phyloP scores from a whole-genome alignment of 768 basidiomycete species.

The Tulasnella sp. region DNA sequence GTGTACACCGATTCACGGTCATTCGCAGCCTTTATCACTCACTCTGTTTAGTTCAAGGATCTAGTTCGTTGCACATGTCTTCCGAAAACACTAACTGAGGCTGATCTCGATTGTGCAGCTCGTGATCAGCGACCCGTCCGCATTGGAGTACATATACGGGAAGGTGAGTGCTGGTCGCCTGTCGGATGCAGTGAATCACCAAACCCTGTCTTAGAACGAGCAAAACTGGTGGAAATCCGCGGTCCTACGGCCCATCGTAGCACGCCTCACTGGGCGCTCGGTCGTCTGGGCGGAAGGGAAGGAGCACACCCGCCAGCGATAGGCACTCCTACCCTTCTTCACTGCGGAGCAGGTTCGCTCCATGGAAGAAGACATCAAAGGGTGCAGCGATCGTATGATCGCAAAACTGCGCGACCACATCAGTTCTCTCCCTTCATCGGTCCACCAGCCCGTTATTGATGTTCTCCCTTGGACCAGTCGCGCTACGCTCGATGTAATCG shows the following conservation, averaged over 20 bases:
- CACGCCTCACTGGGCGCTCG: constrained; percentile 25
- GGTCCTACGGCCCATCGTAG: constrained; percentile 25
- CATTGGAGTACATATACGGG: constrained; percentile 17
- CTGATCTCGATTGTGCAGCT: constrained; percentile 9
- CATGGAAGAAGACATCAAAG: constrained; percentile 7
- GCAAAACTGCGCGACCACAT: not conserved
- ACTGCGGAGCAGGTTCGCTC: constrained; percentile 16
- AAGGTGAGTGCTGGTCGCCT: not conserved
- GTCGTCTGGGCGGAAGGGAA: constrained; percentile 31
- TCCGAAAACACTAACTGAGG: constrained; percentile 8
- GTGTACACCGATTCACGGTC: not conserved
- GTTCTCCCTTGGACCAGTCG: constrained; percentile 14
- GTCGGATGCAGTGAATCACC: not conserved
- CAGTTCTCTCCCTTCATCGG: not conserved
- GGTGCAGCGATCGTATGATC: constrained; percentile 3
- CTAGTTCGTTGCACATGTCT: not conserved
- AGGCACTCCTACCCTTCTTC: constrained; percentile 17
- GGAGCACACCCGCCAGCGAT: constrained; percentile 25
- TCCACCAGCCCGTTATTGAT: not conserved
- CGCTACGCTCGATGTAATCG: constrained; percentile 24
- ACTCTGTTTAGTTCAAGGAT: not conserved
- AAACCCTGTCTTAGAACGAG: not conserved
- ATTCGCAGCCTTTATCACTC: too few relatives aligned
- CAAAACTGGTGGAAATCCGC: not conserved
- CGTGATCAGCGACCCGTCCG: constrained; percentile 18